These are phyloP conservation scores for Limnanthes douglasii DNA, from an alignment of 345 rosid genomes.

Conservation along the genomic window DNA sequence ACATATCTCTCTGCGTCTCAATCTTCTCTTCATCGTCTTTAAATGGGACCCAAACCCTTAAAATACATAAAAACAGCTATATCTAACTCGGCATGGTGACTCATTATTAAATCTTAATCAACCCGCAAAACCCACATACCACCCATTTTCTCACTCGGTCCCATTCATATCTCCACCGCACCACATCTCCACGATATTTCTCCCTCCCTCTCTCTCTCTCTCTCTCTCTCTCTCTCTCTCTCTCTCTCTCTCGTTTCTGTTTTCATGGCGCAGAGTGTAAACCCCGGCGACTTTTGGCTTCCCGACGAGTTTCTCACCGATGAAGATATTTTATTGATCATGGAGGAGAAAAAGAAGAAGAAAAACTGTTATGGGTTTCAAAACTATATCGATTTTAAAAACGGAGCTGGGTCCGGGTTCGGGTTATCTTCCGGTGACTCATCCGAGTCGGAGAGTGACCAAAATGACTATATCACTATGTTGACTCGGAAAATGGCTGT, in stretches of 20 bases:
- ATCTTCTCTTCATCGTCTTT: constrained; percentile 1
- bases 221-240: background rate
- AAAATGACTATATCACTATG: constrained; percentile 28
- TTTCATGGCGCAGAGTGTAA: constrained; percentile 37
- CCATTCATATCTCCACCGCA: constrained; percentile 1
- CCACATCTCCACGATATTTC: background rate
- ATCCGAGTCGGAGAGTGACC: constrained; percentile 45
- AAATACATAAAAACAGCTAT: too few species aligned
- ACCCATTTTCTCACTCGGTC: too few species aligned
- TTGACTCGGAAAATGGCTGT: constrained; percentile 26
- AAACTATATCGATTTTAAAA: background rate
- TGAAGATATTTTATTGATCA: constrained; percentile 32
- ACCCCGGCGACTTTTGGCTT: constrained; percentile 64
- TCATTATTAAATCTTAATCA: constrained; percentile 27
- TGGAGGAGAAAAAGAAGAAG: constrained; percentile 9
- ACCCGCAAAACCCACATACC: constrained; percentile 16
- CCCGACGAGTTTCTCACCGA: constrained; percentile 65
- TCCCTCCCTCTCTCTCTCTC: background rate
- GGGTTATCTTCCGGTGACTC: constrained; percentile 30
- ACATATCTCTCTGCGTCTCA: constrained; percentile 18
- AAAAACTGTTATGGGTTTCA: background rate
- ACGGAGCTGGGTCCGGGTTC: constrained; percentile 3
- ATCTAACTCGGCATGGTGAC: constrained; percentile 3
- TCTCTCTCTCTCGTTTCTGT: background rate
- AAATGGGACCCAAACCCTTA: constrained; percentile 22